These are phyloP conservation scores for Bruguiera gymnorhiza DNA, from an alignment of 345 rosid species.

Conservation along the genomic window DNA sequence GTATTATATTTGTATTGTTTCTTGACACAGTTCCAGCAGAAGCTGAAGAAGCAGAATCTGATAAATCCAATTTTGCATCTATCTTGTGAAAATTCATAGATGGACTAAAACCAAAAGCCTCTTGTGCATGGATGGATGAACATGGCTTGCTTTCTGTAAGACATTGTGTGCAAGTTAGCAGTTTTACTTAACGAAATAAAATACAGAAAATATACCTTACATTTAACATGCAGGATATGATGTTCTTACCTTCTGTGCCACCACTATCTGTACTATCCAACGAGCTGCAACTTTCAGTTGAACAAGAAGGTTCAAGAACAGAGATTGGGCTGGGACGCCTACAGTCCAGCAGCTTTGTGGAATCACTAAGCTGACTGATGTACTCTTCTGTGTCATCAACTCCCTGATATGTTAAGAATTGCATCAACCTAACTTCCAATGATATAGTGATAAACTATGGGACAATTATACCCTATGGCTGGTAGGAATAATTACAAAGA, in stretches of 20 bases:
- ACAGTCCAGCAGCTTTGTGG: constrained; percentile 27
- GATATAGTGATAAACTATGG: background rate
- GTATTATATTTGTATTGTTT: constrained; percentile 15
- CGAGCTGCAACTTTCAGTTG: constrained; percentile 62
- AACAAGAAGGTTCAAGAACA: constrained; percentile 54
- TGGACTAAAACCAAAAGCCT: constrained; percentile 38
- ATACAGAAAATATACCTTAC: background rate
- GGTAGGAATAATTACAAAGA: background rate
- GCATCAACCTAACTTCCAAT: constrained; percentile 5
- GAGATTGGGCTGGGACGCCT: constrained; percentile 74
- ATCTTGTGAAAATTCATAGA: constrained; percentile 29
- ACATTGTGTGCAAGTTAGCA: constrained; percentile 12
- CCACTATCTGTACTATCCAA: constrained; percentile 53
- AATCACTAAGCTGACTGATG: constrained; percentile 33
- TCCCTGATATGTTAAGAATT: constrained; percentile 37
- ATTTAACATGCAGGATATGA: background rate
- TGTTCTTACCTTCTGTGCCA: constrained; percentile 42
- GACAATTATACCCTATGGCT: background rate
- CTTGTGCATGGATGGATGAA: constrained; percentile 51
- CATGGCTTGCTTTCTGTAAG: constrained; percentile 52
- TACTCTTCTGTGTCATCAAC: constrained; percentile 47
- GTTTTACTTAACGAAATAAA: background rate
- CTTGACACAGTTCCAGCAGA: constrained; percentile 32
- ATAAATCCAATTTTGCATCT: constrained; percentile 54
- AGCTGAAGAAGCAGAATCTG: constrained; percentile 70